phyloP scores from a whole-genome alignment of 78 protist genomes.

The Ministeria vibrans region DNA sequence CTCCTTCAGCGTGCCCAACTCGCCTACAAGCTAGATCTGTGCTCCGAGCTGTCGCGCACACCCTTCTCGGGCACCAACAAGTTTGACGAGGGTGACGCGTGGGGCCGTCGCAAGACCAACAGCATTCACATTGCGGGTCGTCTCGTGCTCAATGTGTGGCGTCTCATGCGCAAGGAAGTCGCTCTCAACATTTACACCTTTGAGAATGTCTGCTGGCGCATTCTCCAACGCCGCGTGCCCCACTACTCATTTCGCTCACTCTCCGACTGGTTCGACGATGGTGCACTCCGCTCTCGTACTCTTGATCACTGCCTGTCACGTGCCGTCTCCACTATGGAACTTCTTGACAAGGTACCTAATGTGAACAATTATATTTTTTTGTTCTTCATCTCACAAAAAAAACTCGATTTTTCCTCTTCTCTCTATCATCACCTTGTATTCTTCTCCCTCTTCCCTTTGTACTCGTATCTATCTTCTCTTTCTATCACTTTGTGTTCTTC shows the following conservation, averaged over 20 bases:
- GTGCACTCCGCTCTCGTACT: too few species aligned
- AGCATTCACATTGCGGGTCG: slow-evolving; percentile 70
- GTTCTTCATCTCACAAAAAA: too few species aligned
- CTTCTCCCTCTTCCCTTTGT: too few species aligned
- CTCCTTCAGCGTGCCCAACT: slow-evolving; percentile 51
- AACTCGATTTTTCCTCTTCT: too few species aligned
- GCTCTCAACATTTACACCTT: slow-evolving; percentile 49
- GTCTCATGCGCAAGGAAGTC: slow-evolving; percentile 65
- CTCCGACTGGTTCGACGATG: background rate
- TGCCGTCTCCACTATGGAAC: too few species aligned
- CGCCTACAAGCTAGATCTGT: background rate
- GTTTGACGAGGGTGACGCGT: background rate
- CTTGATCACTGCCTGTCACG: too few species aligned
- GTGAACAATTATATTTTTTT: too few species aligned
- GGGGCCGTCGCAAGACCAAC: background rate
- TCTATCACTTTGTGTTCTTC: too few species aligned
- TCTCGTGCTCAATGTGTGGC: slow-evolving; percentile 76
- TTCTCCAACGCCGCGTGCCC: slow-evolving; percentile 41
- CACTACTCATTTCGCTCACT: background rate
- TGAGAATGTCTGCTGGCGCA: slow-evolving; percentile 28
- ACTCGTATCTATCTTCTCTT: too few species aligned
- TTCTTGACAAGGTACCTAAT: too few species aligned
- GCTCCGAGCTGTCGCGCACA: background rate
- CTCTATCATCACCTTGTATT: too few species aligned
- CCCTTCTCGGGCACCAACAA: background rate